Base-by-base conservation (phyloP, 805 yeast species). In the Candida michaelii region DNA sequence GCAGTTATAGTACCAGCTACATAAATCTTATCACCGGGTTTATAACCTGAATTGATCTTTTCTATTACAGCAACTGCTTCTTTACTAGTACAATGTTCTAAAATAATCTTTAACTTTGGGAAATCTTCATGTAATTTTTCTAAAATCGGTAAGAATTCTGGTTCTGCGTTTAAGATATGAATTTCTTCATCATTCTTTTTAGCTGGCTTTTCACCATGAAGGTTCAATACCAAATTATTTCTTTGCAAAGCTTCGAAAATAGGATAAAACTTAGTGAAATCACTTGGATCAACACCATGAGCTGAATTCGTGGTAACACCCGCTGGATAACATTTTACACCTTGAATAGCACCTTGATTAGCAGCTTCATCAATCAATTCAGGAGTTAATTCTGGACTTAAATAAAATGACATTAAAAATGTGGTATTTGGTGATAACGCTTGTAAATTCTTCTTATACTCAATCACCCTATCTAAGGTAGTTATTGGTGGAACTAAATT, bases 261-360 rank as follows among this genome's bases (percentile, higher is more conserved):
- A 4, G 97, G 96, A 61, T 89, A 93, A 56, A 90, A 93, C 5
- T 76, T 81, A 36, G 84, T 77, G 65, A 93, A 93, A 56, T 91
- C 96, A 54, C 89, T 88, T 17, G 95, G 95, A 61, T 86, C 93
- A 17, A 93, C 97, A 39, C 99, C 99, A 3, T 83, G 86, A 37
- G 77, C 65, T 8, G 97, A 89, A 68, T 93, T 93, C 30, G 99
- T 93, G n/a, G 99, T 93, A 24, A 93, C 99, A 34, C 99, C 99
- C 1, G 98, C 97, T 31, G 99, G 99, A 62, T 93, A 93, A 61
- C 96, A 89, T 63, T 93, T 93, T 52, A 93, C 88, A 43, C 99
- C 99, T 23, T 81, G 73, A 42, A 91, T 81, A 29, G 80, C 81
- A 1, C 82, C 82, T 13, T 65, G 55, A 42, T 71, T 59, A 6